Conservation (phyloP, 495 filamentous ascomycete genomes). For the Penicillium fimorum region DNA sequence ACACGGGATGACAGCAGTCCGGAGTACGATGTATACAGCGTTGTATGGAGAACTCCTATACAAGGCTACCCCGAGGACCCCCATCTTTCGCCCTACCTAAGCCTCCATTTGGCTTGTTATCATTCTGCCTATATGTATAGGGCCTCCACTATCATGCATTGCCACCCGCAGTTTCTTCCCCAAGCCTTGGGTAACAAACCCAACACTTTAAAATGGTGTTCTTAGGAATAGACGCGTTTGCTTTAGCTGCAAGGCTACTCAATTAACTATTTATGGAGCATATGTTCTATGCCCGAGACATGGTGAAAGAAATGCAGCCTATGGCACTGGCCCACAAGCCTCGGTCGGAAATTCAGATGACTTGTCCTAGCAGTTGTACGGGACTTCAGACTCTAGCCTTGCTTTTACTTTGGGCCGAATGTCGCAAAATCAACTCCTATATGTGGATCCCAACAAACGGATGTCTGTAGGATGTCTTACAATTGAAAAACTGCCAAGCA, state of each 20-base stretch:
- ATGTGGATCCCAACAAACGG: background rate
- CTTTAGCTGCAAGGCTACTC: slow-evolving; percentile 1
- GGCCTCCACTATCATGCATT: slow-evolving; percentile 8
- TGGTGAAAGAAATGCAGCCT: background rate
- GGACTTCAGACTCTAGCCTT: background rate
- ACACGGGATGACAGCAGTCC: background rate
- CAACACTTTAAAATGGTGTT: background rate
- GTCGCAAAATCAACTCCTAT: background rate
- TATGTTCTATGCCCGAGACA: background rate
- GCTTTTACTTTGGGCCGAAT: background rate
- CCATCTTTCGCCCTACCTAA: background rate
- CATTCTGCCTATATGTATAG: background rate
- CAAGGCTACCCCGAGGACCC: background rate
- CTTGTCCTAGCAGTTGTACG: background rate
- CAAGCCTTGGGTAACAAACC: background rate
- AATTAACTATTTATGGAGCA: slow-evolving; percentile 2
- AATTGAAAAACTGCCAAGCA: background rate
- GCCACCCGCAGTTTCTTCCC: slow-evolving; percentile 2
- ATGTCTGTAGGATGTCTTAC: background rate
- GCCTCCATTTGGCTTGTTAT: slow-evolving; percentile 2
- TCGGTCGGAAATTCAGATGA: background rate
- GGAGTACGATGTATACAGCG: background rate
- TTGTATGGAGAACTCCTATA: background rate
- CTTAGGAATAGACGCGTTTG: background rate
- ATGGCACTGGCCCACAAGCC: background rate